Conservation (phyloP, 2,329 filamentous ascomycete species). For the Paracamarosporium sp. region DNA sequence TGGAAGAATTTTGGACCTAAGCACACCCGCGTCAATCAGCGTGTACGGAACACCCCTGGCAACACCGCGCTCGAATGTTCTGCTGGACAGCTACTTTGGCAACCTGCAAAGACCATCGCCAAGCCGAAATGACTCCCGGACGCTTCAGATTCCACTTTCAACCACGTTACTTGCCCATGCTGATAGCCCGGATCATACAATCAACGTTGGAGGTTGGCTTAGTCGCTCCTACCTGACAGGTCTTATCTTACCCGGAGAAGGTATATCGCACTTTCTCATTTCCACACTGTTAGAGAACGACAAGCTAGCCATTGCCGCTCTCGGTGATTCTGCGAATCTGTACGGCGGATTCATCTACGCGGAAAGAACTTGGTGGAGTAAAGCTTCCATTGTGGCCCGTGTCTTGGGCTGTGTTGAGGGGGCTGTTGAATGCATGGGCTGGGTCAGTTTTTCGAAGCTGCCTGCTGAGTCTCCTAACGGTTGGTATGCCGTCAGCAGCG, state of each 20-base stretch:
- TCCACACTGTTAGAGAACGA: constrained; percentile 64
- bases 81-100: constrained; percentile 45
- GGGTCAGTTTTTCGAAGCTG: constrained; percentile 54
- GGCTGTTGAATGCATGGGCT: constrained; percentile 61
- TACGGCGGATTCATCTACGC: constrained; percentile 62
- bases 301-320: constrained; percentile 52
- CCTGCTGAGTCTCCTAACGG: constrained; percentile 52
- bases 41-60: constrained; percentile 48
- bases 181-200: constrained; percentile 20
- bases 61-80: constrained; percentile 39
- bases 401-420: constrained; percentile 56
- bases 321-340: constrained; percentile 60
- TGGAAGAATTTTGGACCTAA: constrained; percentile 30
- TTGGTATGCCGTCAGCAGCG: constrained; percentile 58
- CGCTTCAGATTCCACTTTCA: constrained; percentile 40
- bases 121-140: constrained; percentile 34
- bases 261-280: constrained; percentile 62
- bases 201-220: constrained; percentile 59
- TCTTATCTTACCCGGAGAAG: constrained; percentile 61
- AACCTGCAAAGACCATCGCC: constrained; percentile 31
- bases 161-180: constrained; percentile 21
- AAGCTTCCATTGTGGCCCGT: constrained; percentile 60
- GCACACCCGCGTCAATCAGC: constrained; percentile 39
- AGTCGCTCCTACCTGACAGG: constrained; percentile 63
- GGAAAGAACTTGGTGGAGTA: constrained; percentile 63